Percentiles rank a stretch among this genome's conserved stretches.
phyloP scores from a whole-genome alignment of 371 early-diverging fungal genomes.

The Fennellomyces sp. region DNA sequence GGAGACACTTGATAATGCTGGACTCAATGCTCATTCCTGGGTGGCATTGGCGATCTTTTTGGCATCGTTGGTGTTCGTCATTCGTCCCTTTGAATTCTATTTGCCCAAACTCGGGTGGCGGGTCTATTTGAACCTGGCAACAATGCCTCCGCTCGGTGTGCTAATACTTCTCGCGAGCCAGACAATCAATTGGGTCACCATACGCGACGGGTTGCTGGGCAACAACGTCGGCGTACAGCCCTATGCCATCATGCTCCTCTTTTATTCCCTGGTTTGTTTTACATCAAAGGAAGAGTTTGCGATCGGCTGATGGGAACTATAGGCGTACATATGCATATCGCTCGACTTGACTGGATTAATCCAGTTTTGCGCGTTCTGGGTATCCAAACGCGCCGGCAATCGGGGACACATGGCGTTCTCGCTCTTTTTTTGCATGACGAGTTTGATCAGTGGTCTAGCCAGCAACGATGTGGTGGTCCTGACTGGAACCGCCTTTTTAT shows the following conservation, averaged over 20 bases:
- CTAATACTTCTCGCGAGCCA: conserved; percentile 62
- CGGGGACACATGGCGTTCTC: conserved; percentile 65
- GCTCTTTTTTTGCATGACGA: conserved; percentile 69
- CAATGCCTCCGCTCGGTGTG: conserved; percentile 69
- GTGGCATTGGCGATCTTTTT: conserved; percentile 56
- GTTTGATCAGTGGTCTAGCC: conserved; percentile 73
- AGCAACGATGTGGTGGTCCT: conserved; percentile 85
- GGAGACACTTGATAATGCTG: too few relatives aligned
- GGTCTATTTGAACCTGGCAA: conserved; percentile 62
- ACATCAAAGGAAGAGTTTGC: neutral
- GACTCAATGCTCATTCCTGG: conserved; percentile 49
- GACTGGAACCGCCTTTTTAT: conserved; percentile 79
- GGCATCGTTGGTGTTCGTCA: conserved; percentile 50
- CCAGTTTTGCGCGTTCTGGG: conserved; percentile 69
- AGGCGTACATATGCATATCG: conserved; percentile 85
- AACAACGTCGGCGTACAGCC: conserved; percentile 67
- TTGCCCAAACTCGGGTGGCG: conserved; percentile 18
- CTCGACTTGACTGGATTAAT: conserved; percentile 81
- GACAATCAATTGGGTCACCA: conserved; percentile 51
- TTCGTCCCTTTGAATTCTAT: conserved; percentile 45
- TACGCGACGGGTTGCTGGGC: conserved; percentile 68
- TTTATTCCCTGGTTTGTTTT: conserved; percentile 66
- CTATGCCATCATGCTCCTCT: conserved; percentile 75
- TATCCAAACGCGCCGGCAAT: conserved; percentile 61
- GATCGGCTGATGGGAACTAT: neutral